Base-by-base conservation (phyloP, 306 rosid species). In the Vigna mungo region DNA sequence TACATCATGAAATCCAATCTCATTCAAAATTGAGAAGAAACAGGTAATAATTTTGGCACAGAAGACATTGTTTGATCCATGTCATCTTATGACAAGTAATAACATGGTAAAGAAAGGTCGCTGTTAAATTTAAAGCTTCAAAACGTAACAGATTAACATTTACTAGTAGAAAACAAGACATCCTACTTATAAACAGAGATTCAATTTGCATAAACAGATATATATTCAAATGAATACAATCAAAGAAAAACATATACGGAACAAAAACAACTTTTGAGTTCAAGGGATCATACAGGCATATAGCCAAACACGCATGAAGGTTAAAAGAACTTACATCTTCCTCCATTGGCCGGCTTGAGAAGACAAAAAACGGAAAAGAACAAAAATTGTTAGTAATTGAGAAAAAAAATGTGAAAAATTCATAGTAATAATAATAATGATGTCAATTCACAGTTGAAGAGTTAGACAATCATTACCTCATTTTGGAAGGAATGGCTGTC, bases 271-370 rank as follows among this genome's bases (percentile, higher is more conserved):
- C 13, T 9, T 30, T 54, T 39, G 17, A 17, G 11, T 4, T 17
- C 25, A 4, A 14, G 16, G 59, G 59, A 68, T 54, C 60, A 69
- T 9, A 9, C 8, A 20, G 1, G 20, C 6, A 54, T 20, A 74
- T 37, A 2, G 62, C 0, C 0, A 25, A 39, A 59, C 4, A 34
- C 15, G 4, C 6, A 2, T 37, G 25, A 47, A 11, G 43, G 8
- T 7, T 37, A 73, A 56, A 18, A 55, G 25, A 76, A 84, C 98
- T 89, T 85, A 89, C 98, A 37, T 94, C 97, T 90, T 90, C 98
- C 77, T 94, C 96, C 95, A 88, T 82, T 70, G 96, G 92, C 12
- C 88, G 86, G 77, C 93, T 88, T 71, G 84, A 58, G 56, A 65
- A 27, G 48, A 72, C 0, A 34, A 34, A n/a, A 72, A 16, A 16